Base-by-base conservation (phyloP, 1,284 basidiomycete genomes). In the Rhodotorula mucilaginosa region DNA sequence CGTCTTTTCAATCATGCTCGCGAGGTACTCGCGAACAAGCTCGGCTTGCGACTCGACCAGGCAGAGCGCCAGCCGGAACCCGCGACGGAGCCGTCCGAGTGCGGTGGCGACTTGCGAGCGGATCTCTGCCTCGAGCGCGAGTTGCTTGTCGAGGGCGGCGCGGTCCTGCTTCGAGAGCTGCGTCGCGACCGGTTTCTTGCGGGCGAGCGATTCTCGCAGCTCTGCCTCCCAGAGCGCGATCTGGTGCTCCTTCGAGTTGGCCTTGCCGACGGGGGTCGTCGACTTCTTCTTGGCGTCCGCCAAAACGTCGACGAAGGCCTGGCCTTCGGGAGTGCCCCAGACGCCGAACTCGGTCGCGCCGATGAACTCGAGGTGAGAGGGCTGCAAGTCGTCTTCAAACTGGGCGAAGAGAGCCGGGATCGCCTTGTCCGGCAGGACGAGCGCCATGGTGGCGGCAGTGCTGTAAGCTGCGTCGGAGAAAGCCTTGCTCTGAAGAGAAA, bases 151-250 rank as follows among this genome's bases (percentile, higher is more conserved):
- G 10, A 97, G 87, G 5, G 91, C 84, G 0, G 87, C 88, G 75
- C 90, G 88, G 69, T 96, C 92, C 74, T 90, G 88, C 80, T 94
- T 97, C 2, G 90, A 91, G 5, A 97, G 81, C 49, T 70, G 64
- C 7, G 75, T 68, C 10, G 68, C 75, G 61, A 69, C 83, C 70
- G 82, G 80, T 77, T 84, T 90, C 83, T 95, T 95, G 72, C 83
- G 87, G 12, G 90, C 90, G 0, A 97, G 84, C 0, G 89, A 88
- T 77, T 90, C 89, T 16, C 93, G 87, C n/a, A 96, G 84, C 74
- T 97, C 93, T 46, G 89, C 89, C 75, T 98, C 95, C 94, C 94
- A 98, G 78, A 91, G 89, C 19, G 91, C 89, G 39, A 94, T 89
- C 58, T 91, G 92, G 19, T 90, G 88, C 72, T 88, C 89, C 77